Percentiles rank a stretch among this genome's conserved stretches.
Conservation (phyloP, 1,284 basidiomycete genomes). For the Heterobasidion irregulare region DNA sequence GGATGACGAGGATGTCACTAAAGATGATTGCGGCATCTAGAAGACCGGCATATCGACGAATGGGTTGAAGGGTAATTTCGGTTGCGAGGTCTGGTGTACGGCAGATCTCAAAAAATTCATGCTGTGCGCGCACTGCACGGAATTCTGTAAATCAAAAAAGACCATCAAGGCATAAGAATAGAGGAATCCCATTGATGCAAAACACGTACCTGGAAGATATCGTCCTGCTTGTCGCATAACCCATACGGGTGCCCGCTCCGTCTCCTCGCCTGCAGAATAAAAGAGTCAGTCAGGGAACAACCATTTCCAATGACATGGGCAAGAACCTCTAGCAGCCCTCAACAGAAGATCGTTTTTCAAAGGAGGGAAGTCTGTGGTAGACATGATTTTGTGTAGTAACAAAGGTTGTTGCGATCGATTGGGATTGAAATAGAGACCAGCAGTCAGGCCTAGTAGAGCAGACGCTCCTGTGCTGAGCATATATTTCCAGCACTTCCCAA, state of each 20-base stretch:
- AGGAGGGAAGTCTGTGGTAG: conserved; percentile 45
- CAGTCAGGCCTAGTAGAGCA: not conserved
- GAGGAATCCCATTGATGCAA: not conserved
- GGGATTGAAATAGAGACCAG: not conserved
- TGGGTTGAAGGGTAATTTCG: conserved; percentile 87
- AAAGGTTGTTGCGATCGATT: not conserved
- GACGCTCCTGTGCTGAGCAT: conserved; percentile 1
- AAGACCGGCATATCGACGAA: conserved; percentile 75
- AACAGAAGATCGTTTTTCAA: conserved; percentile 88
- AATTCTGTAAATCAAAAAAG: conserved; percentile 53
- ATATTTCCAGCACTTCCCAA: not conserved
- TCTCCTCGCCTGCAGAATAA: conserved; percentile 59
- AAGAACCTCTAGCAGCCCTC: conserved; percentile 73
- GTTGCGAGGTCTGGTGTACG: conserved; percentile 80
- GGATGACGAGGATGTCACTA: conserved; percentile 92
- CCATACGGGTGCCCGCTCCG: conserved; percentile 94
- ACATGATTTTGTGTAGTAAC: not conserved
- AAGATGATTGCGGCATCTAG: conserved; percentile 96
- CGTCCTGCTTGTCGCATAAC: conserved; percentile 98
- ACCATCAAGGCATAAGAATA: too few species aligned
- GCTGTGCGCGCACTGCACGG: conserved; percentile 69
- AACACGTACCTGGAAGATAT: conserved; percentile 78
- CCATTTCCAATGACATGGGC: not conserved
- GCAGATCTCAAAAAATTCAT: conserved; percentile 94
- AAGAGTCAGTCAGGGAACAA: not conserved